These are phyloP conservation scores for Candida namnaoensis DNA, from an alignment of 805 yeast species.

Conservation along the genomic window DNA sequence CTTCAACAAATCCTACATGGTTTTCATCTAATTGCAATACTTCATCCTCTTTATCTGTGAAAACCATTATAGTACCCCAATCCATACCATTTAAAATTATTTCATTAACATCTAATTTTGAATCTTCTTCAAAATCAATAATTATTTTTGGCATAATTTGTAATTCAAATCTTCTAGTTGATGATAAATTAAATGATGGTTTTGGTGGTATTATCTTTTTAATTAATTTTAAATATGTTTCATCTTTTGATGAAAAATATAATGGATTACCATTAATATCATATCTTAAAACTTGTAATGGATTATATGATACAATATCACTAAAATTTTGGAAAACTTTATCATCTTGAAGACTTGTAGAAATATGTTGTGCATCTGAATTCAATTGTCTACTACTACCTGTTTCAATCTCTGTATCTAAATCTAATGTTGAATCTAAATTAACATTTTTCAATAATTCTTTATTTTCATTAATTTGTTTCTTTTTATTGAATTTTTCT, in stretches of 20 bases:
- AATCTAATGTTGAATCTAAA: conserved; percentile 42
- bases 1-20: conserved; percentile 74
- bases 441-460: conserved; percentile 41
- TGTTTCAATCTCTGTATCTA: conserved; percentile 24
- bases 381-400: conserved; percentile 13
- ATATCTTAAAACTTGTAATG: conserved; percentile 81
- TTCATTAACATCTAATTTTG: conserved; percentile 17
- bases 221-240: conserved; percentile 34
- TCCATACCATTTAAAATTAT: conserved; percentile 71
- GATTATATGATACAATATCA: conserved; percentile 68
- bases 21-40: conserved; percentile 47
- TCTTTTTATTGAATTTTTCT: conserved; percentile 52
- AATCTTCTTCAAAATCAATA: conserved; percentile 59
- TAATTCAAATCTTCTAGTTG: conserved; percentile 63
- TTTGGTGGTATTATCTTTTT: conserved; percentile 36
- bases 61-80: conserved; percentile 91
- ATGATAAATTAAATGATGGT: conserved; percentile 54
- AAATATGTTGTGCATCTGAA: conserved; percentile 38
- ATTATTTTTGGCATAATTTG: conserved; percentile 95
- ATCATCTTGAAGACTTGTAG: conserved; percentile 55
- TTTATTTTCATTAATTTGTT: conserved; percentile 24
- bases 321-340: conserved; percentile 73
- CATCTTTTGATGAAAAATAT: conserved; percentile 54
- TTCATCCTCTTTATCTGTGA: conserved; percentile 64
- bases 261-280: conserved; percentile 75